A percentile compares a stretch with the other conserved stretches of the same genome.
These are phyloP conservation scores for Aspergillus bridgeri DNA, from an alignment of 495 filamentous ascomycete genomes.

Conservation along the genomic window DNA sequence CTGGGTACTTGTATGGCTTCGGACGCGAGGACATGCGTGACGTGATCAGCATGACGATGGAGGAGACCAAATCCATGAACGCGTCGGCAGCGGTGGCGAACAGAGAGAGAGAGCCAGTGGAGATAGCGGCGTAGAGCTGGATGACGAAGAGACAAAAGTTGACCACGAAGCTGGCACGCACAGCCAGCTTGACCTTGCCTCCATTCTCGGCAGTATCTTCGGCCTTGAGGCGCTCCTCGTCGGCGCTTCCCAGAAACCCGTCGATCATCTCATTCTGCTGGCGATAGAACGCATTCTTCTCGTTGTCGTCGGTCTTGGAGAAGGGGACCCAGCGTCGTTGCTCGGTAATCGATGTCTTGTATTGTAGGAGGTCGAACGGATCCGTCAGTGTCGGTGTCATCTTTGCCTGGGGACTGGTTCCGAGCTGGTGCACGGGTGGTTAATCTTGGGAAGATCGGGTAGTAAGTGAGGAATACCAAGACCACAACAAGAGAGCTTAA, in stretches of 20 bases:
- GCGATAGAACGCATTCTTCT: slow-evolving; percentile 41
- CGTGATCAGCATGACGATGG: slow-evolving; percentile 53
- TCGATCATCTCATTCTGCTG: slow-evolving; percentile 54
- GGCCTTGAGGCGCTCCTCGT: slow-evolving; percentile 47
- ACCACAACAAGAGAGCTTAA: neutral
- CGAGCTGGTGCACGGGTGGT: neutral
- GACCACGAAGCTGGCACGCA: slow-evolving; percentile 50
- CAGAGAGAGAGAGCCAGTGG: slow-evolving; percentile 53
- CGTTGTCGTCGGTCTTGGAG: neutral
- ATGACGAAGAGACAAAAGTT: slow-evolving; percentile 56
- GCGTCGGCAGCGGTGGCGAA: slow-evolving; percentile 58
- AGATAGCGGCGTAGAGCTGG: slow-evolving; percentile 55
- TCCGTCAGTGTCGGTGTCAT: slow-evolving; percentile 4
- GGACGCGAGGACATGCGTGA: slow-evolving; percentile 48
- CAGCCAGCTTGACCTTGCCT: slow-evolving; percentile 54
- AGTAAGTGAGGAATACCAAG: neutral
- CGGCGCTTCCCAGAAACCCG: slow-evolving; percentile 49
- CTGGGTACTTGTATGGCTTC: slow-evolving; percentile 55
- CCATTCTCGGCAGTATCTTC: slow-evolving; percentile 46
- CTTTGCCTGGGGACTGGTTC: neutral
- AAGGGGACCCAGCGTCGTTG: slow-evolving; percentile 9
- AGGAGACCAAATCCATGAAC: slow-evolving; percentile 59
- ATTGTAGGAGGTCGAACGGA: slow-evolving; percentile 16
- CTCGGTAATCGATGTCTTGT: slow-evolving; percentile 9
- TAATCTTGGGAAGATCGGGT: neutral